Evolutionary conservation across 768 basidiomycete species (phyloP).

Genomic region (Mrakia blollopis): DNA sequence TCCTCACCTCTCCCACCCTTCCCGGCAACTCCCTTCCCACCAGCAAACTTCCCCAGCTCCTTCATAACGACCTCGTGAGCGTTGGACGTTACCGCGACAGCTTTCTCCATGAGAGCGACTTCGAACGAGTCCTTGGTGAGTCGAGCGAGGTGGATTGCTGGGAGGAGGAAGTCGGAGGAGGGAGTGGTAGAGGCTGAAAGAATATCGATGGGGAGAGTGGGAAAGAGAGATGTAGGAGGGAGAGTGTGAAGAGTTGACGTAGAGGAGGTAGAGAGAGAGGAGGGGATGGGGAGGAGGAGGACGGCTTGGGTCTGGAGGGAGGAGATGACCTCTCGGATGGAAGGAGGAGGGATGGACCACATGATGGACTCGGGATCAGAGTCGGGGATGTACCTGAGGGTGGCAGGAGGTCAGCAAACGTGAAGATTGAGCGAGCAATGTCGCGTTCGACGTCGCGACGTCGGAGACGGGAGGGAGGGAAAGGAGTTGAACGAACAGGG

Average conservation of each 20-base stretch:
- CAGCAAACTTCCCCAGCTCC: constrained; percentile 59
- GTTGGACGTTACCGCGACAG: constrained; percentile 77
- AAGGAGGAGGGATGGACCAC: constrained; percentile 83
- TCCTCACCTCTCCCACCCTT: constrained; percentile 46
- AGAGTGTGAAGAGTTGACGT: constrained; percentile 36
- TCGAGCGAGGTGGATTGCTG: constrained; percentile 74
- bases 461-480: neutral
- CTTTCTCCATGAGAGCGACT: constrained; percentile 66
- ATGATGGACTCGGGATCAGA: constrained; percentile 67
- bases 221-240: constrained; percentile 38
- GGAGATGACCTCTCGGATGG: constrained; percentile 53
- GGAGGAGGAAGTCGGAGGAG: constrained; percentile 61
- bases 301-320: constrained; percentile 47
- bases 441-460: no score
- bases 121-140: constrained; percentile 72
- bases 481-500: constrained; percentile 50
- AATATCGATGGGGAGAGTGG: constrained; percentile 46
- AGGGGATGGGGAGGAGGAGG: constrained; percentile 51
- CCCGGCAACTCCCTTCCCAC: constrained; percentile 47
- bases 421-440: no score
- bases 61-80: constrained; percentile 93
- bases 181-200: constrained; percentile 53
- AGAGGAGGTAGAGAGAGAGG: constrained; percentile 12
- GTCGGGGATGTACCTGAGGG: constrained; percentile 59
- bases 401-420: neutral